Conservation (phyloP, 352 stramenopile genomes). For the Phytophthora nicotianae region DNA sequence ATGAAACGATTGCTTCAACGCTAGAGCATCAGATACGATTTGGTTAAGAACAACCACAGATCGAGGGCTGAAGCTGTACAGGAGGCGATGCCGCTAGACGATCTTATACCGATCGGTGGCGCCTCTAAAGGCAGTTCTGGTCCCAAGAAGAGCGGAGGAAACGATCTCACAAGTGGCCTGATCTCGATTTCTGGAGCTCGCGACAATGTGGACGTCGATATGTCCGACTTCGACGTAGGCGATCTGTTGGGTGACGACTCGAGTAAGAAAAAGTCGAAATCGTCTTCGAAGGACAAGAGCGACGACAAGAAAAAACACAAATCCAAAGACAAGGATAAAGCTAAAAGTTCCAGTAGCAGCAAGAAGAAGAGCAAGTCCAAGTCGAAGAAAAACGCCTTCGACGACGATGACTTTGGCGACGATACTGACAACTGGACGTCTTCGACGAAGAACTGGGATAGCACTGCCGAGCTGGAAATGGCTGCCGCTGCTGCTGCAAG, state of each 20-base stretch:
- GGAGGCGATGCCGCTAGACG: constrained; percentile 45
- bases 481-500: constrained; percentile 26
- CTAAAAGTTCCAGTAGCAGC: constrained; percentile 35
- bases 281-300: constrained; percentile 35
- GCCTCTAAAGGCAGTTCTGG: constrained; percentile 14
- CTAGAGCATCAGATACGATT: background rate
- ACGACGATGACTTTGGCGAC: constrained; percentile 34
- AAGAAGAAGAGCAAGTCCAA: constrained; percentile 62
- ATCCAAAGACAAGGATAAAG: constrained; percentile 30
- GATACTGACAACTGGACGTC: constrained; percentile 21
- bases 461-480: constrained; percentile 32
- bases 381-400: constrained; percentile 38
- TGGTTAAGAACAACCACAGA: background rate
- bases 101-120: constrained; percentile 57
- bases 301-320: constrained; percentile 43
- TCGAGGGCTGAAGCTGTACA: background rate
- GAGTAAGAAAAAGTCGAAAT: constrained; percentile 29
- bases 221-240: constrained; percentile 62
- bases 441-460: constrained; percentile 34
- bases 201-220: constrained; percentile 50
- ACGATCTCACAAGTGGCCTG: constrained; percentile 61
- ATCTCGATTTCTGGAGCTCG: constrained; percentile 52
- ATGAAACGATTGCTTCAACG: background rate
- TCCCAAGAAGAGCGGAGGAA: constrained; percentile 18
- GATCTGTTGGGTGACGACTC: constrained; percentile 55